phyloP scores from a whole-genome alignment of 495 filamentous ascomycete genomes.

The Neurospora cerealis region DNA sequence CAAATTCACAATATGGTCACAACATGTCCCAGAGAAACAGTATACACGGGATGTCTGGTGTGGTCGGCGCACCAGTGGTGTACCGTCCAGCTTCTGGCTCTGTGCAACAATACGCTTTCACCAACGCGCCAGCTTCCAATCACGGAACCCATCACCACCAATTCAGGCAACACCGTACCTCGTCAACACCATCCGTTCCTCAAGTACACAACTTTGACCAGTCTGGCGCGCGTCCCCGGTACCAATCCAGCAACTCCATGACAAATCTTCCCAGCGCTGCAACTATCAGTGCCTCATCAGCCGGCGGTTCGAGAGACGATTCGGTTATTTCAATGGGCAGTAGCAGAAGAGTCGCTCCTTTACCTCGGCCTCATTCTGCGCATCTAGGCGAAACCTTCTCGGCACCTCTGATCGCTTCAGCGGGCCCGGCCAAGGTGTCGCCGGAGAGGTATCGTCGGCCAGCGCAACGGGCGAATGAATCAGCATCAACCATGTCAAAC shows the following conservation, averaged over 20 bases:
- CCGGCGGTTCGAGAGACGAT: slow-evolving; percentile 23
- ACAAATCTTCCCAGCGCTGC: slow-evolving; percentile 26
- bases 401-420: slow-evolving; percentile 27
- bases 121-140: slow-evolving; percentile 58
- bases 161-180: slow-evolving; percentile 56
- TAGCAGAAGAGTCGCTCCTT: slow-evolving; percentile 14
- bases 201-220: slow-evolving; percentile 41
- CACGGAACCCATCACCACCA: slow-evolving; percentile 52
- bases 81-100: slow-evolving; percentile 67
- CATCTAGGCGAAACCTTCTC: slow-evolving; percentile 18
- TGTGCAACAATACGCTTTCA: slow-evolving; percentile 80
- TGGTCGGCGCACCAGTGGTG: slow-evolving; percentile 38
- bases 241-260: slow-evolving; percentile 52
- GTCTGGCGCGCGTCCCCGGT: slow-evolving; percentile 39
- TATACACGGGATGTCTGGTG: slow-evolving; percentile 45
- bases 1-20: slow-evolving; percentile 45
- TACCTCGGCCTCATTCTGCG: slow-evolving; percentile 24
- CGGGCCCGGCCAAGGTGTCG: slow-evolving; percentile 29
- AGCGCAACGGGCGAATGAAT: slow-evolving; percentile 32
- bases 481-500: slow-evolving; percentile 12
- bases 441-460: slow-evolving; percentile 48
- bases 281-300: slow-evolving; percentile 5
- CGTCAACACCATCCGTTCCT: slow-evolving; percentile 52
- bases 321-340: slow-evolving; percentile 16
- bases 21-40: slow-evolving; percentile 50